phyloP scores from a whole-genome alignment of 257 asterid genomes.

The Petunia secreta region DNA sequence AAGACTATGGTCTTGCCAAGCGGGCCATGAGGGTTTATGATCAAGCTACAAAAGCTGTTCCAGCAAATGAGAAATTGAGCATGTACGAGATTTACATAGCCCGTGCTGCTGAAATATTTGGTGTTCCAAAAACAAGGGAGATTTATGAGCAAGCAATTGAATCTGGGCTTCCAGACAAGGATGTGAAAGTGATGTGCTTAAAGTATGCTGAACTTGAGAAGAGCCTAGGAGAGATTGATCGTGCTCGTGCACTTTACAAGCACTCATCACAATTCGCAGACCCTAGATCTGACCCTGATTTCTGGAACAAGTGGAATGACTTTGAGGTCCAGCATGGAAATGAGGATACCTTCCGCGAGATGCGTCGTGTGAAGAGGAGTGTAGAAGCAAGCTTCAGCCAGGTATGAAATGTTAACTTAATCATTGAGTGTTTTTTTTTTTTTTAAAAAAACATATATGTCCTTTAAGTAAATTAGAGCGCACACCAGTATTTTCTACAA shows the following conservation, averaged over 20 bases:
- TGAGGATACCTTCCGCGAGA: conserved; percentile 91
- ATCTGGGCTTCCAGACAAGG: conserved; percentile 91
- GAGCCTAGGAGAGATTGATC: conserved; percentile 91
- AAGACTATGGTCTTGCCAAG: conserved; percentile 90
- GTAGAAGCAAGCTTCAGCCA: conserved; percentile 87
- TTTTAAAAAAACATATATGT: neutral
- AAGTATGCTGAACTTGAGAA: conserved; percentile 94
- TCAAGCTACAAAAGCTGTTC: conserved; percentile 92
- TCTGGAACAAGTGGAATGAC: conserved; percentile 95
- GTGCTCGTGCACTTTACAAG: conserved; percentile 77
- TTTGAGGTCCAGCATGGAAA: conserved; percentile 95
- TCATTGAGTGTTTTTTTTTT: neutral
- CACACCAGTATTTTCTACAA: neutral
- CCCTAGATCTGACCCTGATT: conserved; percentile 81
- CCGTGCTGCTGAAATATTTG: conserved; percentile 90
- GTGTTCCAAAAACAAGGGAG: conserved; percentile 91
- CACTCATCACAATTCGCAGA: conserved; percentile 89
- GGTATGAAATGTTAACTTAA: conserved; percentile 36
- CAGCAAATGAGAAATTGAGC: conserved; percentile 82
- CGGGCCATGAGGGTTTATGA: conserved; percentile 89
- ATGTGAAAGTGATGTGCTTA: conserved; percentile 76
- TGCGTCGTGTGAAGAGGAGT: conserved; percentile 83
- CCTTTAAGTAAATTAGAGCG: neutral
- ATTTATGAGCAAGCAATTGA: conserved; percentile 92
- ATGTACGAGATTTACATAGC: conserved; percentile 95